Percentiles rank a stretch among this genome's conserved stretches.
Evolutionary conservation across 1,284 basidiomycete species (phyloP).

Genomic region (Sporisorium scitamineum): DNA sequence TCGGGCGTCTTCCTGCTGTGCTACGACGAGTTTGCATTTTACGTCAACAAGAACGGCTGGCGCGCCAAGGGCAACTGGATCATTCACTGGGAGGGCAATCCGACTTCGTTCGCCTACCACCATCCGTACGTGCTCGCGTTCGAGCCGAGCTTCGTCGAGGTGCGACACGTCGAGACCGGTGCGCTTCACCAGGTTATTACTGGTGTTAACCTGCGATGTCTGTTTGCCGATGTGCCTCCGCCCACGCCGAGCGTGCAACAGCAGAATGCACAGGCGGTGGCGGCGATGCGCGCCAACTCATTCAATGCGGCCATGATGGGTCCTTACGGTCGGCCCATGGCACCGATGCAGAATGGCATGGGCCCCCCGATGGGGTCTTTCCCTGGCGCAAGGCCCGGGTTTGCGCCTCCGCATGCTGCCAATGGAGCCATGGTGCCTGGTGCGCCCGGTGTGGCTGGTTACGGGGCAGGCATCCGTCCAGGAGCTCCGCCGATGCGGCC

Average conservation of each 20-base stretch:
- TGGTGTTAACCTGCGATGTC: constrained; percentile 74
- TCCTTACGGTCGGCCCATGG: constrained; percentile 25
- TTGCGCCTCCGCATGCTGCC: constrained; percentile 24
- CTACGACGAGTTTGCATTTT: constrained; percentile 99
- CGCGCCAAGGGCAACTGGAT: constrained; percentile 90
- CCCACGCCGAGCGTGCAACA: constrained; percentile 71
- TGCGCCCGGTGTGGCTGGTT: constrained; percentile 27
- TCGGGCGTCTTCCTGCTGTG: constrained; percentile 97
- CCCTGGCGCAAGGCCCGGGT: constrained; percentile 40
- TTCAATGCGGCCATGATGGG: constrained; percentile 49
- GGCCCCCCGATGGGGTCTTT: constrained; percentile 29
- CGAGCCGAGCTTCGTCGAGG: constrained; percentile 95
- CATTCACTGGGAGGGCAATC: constrained; percentile 95
- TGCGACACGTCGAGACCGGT: constrained; percentile 94
- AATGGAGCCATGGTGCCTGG: constrained; percentile 40
- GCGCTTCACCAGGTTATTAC: constrained; percentile 94
- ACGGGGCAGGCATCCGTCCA: constrained; percentile 21
- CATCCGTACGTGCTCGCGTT: constrained; percentile 98
- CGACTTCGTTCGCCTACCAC: constrained; percentile 92
- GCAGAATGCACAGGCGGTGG: constrained; percentile 45
- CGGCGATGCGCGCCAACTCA: constrained; percentile 48
- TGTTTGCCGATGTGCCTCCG: constrained; percentile 94
- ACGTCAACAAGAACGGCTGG: constrained; percentile 96
- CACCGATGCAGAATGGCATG: constrained; percentile 41
- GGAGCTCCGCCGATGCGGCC: constrained; percentile 38